phyloP scores from a whole-genome alignment of 2,329 filamentous ascomycete genomes.

The Neocucurbitaria cava region DNA sequence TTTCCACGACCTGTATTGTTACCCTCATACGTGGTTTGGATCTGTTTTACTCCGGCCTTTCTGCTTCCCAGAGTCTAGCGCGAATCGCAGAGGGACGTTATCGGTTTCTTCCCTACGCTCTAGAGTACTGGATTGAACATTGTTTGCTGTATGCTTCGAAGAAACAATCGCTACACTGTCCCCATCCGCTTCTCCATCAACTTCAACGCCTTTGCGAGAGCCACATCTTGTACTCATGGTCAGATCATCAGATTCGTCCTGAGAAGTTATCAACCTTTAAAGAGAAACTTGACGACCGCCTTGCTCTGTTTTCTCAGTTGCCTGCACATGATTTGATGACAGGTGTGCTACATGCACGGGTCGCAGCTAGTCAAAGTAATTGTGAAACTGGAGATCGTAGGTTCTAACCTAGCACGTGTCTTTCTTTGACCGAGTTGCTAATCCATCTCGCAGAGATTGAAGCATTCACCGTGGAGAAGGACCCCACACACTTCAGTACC shows the following conservation, averaged over 20 bases:
- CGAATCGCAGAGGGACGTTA: constrained; percentile 10
- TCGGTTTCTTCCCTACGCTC: constrained; percentile 22
- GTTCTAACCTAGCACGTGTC: neutral
- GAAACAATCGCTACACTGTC: neutral
- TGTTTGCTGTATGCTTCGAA: constrained; percentile 9
- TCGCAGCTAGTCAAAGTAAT: neutral
- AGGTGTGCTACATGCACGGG: neutral
- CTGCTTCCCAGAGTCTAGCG: neutral
- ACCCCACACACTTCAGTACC: constrained; percentile 10
- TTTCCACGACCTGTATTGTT: neutral
- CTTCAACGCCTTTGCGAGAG: neutral
- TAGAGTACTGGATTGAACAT: constrained; percentile 26
- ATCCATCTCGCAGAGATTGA: constrained; percentile 3
- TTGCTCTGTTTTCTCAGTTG: neutral
- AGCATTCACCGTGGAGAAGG: neutral
- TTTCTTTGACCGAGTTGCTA: neutral
- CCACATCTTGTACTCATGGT: neutral
- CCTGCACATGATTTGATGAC: neutral
- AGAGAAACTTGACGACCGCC: neutral
- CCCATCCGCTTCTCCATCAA: neutral
- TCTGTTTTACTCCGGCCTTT: neutral
- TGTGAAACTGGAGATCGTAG: neutral
- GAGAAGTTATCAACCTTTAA: no score
- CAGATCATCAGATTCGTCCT: no score
- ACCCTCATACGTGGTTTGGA: constrained; percentile 1